Evolutionary conservation across 164 flowering plant species (phyloP), one percentile per base, ranked within the genome.

Genomic region (grape (Vitis vinifera)): DNA sequence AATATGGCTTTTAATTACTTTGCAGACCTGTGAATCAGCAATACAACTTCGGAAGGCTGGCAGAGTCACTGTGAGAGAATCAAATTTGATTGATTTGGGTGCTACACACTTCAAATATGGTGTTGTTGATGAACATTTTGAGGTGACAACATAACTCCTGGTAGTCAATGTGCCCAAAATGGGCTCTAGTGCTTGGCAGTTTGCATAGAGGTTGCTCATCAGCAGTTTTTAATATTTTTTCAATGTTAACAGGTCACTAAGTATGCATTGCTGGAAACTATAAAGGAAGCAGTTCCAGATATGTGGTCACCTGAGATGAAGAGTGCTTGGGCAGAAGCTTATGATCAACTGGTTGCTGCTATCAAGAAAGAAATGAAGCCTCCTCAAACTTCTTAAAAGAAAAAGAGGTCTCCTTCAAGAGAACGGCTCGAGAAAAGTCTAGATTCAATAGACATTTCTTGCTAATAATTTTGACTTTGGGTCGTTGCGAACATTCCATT

Each of bases 1-100:
- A 3, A 37, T 37, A 37, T 37, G 4, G 44, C 8, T 37, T 37
- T 4, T 37, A 3, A 37, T 62, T 15, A 12, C 17, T 62, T n/a
- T 2, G 8, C 1, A 91, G 97, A 87, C 92, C 8, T 87, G 97
- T 53, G 90, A 91, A 63, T 62, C 97, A 49, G 97, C 92, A 1
- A 51, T 88, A 67, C 89, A 91, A 63, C 88, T 91, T 1, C 52
- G 84, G 16, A 90, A 88, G 79, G 84, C 82, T 58, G 93, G 91
- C 0, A 80, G 83, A 71, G 91, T 88, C 8, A 82, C 80, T 10
- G 80, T 89, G 8, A 66, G 75, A 0, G 91, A 85, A 3, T 79
- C 76, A 6, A 86, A 86, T 2, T 67, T 91, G 12, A 81, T 81
- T 72, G 59, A 84, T 64, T 78, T 91, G 83, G 92, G 94, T 3